Percentiles rank a stretch among this genome's conserved stretches.
Conservation (phyloP, 2,329 filamentous ascomycete species). For the Cercospora zeina region DNA sequence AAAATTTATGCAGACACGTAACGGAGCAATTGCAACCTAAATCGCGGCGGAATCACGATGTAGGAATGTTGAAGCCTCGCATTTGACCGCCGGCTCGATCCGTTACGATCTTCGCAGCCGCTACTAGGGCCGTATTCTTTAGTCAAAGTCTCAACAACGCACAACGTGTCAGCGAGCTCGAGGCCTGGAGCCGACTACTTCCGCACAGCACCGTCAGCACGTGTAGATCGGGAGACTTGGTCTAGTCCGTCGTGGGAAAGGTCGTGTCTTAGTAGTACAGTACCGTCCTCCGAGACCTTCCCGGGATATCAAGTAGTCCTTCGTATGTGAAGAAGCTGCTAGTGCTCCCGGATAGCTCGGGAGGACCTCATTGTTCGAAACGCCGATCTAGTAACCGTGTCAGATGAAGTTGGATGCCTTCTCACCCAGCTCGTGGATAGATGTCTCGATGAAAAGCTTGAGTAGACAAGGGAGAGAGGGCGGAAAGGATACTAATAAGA, state of each 20-base stretch:
- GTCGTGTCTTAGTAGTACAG: constrained; percentile 51
- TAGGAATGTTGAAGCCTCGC: constrained; percentile 22
- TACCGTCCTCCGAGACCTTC: constrained; percentile 46
- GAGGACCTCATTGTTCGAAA: constrained; percentile 55
- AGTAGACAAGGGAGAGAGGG: constrained; percentile 56
- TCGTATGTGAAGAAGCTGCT: constrained; percentile 54
- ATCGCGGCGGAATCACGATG: too few relatives aligned
- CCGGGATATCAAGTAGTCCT: constrained; percentile 50
- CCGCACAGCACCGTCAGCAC: constrained; percentile 48
- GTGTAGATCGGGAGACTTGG: constrained; percentile 39
- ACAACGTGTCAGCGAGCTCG: constrained; percentile 49
- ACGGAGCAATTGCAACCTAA: too few relatives aligned
- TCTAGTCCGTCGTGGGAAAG: constrained; percentile 52
- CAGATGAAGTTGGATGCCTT: constrained; percentile 49
- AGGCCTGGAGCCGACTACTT: constrained; percentile 44
- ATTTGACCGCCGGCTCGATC: constrained; percentile 46
- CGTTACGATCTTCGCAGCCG: constrained; percentile 40
- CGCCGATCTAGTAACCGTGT: constrained; percentile 49
- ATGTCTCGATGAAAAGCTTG: constrained; percentile 53
- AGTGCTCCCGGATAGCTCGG: constrained; percentile 42
- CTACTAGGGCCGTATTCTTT: constrained; percentile 46
- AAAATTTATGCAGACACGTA: neutral
- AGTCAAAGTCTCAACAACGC: constrained; percentile 37
- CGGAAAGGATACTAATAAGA: constrained; percentile 25
- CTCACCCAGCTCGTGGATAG: constrained; percentile 50